Percentiles rank a stretch among this genome's conserved stretches.
Conservation (phyloP, 106 monocot genomes). For the Triglochin maritima region DNA sequence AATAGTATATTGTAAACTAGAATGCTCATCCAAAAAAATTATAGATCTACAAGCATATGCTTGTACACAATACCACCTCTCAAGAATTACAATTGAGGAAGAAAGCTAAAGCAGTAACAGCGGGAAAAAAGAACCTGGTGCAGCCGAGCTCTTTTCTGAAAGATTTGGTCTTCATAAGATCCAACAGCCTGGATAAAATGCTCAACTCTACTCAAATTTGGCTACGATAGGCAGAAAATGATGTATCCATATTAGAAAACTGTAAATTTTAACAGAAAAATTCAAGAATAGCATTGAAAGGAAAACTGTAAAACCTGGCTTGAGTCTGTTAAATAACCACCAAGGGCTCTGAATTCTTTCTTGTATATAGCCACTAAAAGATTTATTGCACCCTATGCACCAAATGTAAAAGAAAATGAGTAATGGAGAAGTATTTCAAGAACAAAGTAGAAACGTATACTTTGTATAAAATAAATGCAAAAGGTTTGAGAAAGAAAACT, state of each 20-base stretch:
- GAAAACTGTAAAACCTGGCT: conserved; percentile 38
- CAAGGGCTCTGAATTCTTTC: conserved; percentile 68
- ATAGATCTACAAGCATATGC: too few relatives aligned
- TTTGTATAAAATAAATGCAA: too few relatives aligned
- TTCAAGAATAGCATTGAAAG: not conserved
- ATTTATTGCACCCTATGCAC: conserved; percentile 80
- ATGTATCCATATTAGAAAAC: not conserved
- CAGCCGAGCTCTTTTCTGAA: conserved; percentile 86
- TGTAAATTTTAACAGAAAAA: not conserved
- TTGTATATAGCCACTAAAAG: conserved; percentile 86
- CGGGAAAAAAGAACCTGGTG: conserved; percentile 50
- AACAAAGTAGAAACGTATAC: too few relatives aligned
- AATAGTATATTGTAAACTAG: too few relatives aligned
- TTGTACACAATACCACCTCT: not conserved
- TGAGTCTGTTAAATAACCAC: conserved; percentile 80
- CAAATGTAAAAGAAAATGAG: not conserved
- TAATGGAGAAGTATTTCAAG: not conserved
- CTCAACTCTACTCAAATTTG: conserved; percentile 72
- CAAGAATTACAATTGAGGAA: not conserved
- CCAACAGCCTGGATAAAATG: conserved; percentile 97
- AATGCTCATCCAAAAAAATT: too few relatives aligned
- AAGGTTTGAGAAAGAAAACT: not conserved
- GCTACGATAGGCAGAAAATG: conserved; percentile 33
- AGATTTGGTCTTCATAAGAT: conserved; percentile 83
- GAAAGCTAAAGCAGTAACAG: not conserved